phyloP scores from a whole-genome alignment of 345 rosid species.

The Populus tremula region DNA sequence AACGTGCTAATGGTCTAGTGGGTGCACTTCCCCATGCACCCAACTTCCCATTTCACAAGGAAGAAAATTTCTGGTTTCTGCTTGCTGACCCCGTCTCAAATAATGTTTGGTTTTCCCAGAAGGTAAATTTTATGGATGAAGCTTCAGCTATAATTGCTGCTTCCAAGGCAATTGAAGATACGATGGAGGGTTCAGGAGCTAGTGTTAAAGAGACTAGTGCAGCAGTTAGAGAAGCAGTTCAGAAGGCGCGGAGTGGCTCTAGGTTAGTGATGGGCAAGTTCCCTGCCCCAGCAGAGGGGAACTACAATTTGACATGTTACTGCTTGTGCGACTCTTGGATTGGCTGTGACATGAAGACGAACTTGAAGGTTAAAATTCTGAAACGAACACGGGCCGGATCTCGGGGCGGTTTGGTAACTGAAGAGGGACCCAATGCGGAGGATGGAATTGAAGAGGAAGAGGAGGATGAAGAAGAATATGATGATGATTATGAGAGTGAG shows the following conservation, averaged over 20 bases:
- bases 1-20: slow-evolving; percentile 70
- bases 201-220: slow-evolving; percentile 63
- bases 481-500: slow-evolving; percentile 88
- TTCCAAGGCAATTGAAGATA: slow-evolving; percentile 83
- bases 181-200: slow-evolving; percentile 90
- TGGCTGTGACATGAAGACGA: slow-evolving; percentile 74
- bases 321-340: slow-evolving; percentile 94
- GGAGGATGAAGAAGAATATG: slow-evolving; percentile 80
- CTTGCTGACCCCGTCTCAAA: slow-evolving; percentile 76
- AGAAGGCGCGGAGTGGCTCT: slow-evolving; percentile 80
- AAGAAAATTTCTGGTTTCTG: slow-evolving; percentile 90
- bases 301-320: slow-evolving; percentile 76
- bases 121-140: slow-evolving; percentile 94
- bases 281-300: slow-evolving; percentile 84
- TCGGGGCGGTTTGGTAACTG: slow-evolving; percentile 53
- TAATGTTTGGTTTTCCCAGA: slow-evolving; percentile 88
- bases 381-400: slow-evolving; percentile 86
- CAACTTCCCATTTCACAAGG: slow-evolving; percentile 84
- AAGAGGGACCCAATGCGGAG: slow-evolving; percentile 69
- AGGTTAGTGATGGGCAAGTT: slow-evolving; percentile 88
- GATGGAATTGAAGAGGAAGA: slow-evolving; percentile 95
- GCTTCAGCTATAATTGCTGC: slow-evolving; percentile 71
- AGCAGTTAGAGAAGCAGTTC: slow-evolving; percentile 65
- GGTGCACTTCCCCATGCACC: slow-evolving; percentile 92
- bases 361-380: slow-evolving; percentile 71